These are phyloP conservation scores for Sporothrix globosa DNA, from an alignment of 2,329 filamentous ascomycete genomes.

Conservation along the genomic window DNA sequence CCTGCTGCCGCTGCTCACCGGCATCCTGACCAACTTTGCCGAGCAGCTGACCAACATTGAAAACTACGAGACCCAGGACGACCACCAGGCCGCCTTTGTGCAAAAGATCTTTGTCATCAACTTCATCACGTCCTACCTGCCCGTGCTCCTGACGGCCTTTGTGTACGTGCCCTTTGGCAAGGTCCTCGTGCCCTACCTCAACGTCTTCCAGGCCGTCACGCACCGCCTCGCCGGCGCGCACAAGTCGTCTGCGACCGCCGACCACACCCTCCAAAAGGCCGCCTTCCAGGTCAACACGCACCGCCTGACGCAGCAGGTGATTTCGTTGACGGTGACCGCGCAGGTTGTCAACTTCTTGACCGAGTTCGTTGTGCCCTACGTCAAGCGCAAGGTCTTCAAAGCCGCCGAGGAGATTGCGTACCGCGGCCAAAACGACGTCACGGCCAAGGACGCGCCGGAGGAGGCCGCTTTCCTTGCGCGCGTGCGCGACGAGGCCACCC, in stretches of 20 bases:
- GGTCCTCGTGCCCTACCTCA: conserved; percentile 80
- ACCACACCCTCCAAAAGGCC: conserved; percentile 40
- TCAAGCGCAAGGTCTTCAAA: conserved; percentile 75
- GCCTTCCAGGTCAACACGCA: conserved; percentile 79
- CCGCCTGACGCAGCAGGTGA: conserved; percentile 85
- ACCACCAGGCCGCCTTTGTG: conserved; percentile 80
- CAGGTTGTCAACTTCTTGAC: conserved; percentile 86
- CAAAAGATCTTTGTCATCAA: conserved; percentile 91
- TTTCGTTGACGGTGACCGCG: conserved; percentile 93
- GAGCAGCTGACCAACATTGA: conserved; percentile 78
- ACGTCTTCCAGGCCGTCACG: conserved; percentile 76
- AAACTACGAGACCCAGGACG: conserved; percentile 88
- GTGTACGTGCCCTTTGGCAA: conserved; percentile 84
- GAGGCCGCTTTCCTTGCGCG: conserved; percentile 79
- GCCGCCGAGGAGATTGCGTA: conserved; percentile 67
- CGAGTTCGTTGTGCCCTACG: conserved; percentile 81
- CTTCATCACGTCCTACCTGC: conserved; percentile 79
- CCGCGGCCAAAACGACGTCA: conserved; percentile 52
- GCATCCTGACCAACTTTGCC: conserved; percentile 75
- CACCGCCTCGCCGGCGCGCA: conserved; percentile 75
- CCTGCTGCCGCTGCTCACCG: conserved; percentile 75
- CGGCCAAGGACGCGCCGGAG: conserved; percentile 66
- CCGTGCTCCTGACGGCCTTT: conserved; percentile 75
- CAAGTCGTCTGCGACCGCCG: conserved; percentile 46
- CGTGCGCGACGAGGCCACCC: conserved; percentile 79